Conservation (phyloP, 2,329 filamentous ascomycete species). For the Dactylellina drechsleri region DNA sequence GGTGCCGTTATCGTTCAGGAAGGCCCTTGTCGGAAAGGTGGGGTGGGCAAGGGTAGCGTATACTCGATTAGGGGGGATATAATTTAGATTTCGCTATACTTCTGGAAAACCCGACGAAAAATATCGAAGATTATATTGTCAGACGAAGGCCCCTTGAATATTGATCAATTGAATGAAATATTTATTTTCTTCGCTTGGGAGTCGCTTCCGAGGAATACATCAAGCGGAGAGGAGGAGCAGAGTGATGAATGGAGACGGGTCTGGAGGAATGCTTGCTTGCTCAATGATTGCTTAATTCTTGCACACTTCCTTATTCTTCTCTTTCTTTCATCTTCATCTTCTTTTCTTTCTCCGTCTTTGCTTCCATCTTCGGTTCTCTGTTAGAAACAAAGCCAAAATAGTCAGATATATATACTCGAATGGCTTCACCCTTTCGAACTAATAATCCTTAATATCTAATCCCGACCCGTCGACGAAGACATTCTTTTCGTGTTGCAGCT, state of each 20-base stretch:
- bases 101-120: too few species aligned
- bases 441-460: too few species aligned
- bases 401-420: too few species aligned
- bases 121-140: background rate
- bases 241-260: conserved; percentile 1
- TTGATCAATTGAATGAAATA: background rate
- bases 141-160: conserved; percentile 10
- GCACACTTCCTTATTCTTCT: background rate
- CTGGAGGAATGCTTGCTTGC: background rate
- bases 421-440: too few species aligned
- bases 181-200: conserved; percentile 7
- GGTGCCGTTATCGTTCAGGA: conserved; percentile 44
- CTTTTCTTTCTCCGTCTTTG: background rate
- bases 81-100: background rate
- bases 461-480: background rate
- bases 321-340: conserved; percentile 14
- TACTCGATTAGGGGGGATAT: too few species aligned
- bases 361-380: background rate
- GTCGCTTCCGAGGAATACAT: conserved; percentile 29
- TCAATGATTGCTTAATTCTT: too few species aligned
- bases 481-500: too few species aligned
- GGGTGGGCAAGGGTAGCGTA: conserved; percentile 24
- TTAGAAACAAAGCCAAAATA: too few species aligned
- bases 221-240: too few species aligned
- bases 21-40: conserved; percentile 42